phyloP scores from a whole-genome alignment of 495 filamentous ascomycete species.

The Lasiosphaeriaceae sp. region DNA sequence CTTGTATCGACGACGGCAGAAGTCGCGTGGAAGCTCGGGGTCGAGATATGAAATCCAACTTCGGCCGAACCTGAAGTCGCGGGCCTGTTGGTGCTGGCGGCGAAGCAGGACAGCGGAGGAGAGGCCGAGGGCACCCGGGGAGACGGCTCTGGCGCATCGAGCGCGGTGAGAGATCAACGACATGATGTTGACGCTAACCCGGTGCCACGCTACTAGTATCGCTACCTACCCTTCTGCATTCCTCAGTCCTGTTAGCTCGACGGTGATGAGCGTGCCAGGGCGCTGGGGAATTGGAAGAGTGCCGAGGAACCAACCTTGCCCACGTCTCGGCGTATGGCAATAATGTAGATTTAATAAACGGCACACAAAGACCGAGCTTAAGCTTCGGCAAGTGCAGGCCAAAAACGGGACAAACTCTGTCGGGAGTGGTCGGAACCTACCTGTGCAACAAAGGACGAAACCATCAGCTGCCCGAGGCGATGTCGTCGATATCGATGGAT shows the following conservation, averaged over 20 bases:
- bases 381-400: background rate
- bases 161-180: slow-evolving; percentile 32
- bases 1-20: slow-evolving; percentile 35
- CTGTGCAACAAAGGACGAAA: slow-evolving; percentile 16
- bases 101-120: slow-evolving; percentile 17
- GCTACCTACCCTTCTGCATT: slow-evolving; percentile 15
- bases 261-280: no score
- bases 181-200: slow-evolving; percentile 24
- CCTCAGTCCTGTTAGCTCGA: slow-evolving; percentile 11
- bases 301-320: background rate
- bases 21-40: slow-evolving; percentile 32
- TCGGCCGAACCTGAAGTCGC: slow-evolving; percentile 42
- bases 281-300: background rate
- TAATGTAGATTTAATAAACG: background rate
- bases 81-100: slow-evolving; percentile 33
- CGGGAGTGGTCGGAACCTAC: slow-evolving; percentile 17
- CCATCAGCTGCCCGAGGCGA: background rate
- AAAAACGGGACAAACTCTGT: slow-evolving; percentile 4
- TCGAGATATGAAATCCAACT: slow-evolving; percentile 40
- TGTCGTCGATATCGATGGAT: slow-evolving; percentile 5
- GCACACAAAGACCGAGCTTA: background rate
- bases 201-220: slow-evolving; percentile 15
- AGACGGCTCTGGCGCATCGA: slow-evolving; percentile 17
- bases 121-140: slow-evolving; percentile 13
- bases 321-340: background rate